Conservation (phyloP, 2,329 filamentous ascomycete genomes). For the Arthroderma sp. region DNA sequence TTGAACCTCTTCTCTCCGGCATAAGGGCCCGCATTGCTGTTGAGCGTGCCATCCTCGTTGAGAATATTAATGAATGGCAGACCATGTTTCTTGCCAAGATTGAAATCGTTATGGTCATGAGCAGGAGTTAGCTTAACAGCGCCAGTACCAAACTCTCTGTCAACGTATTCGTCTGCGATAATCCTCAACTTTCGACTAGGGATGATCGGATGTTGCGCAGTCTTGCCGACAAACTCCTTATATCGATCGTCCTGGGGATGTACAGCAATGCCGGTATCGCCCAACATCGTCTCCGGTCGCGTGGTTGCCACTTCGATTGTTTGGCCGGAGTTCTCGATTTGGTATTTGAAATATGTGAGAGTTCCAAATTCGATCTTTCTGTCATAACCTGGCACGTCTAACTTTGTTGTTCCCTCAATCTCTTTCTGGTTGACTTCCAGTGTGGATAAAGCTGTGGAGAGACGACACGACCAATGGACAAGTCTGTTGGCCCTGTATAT, state of each 20-base stretch:
- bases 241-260: conserved; percentile 69
- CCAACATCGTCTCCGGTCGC: conserved; percentile 75
- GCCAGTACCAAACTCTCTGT: conserved; percentile 87
- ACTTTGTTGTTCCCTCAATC: conserved; percentile 58
- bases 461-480: conserved; percentile 85
- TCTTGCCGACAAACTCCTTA: conserved; percentile 66
- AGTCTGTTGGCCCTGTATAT: conserved; percentile 89
- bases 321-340: conserved; percentile 60
- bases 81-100: conserved; percentile 63
- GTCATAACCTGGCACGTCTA: conserved; percentile 78
- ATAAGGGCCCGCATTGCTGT: conserved; percentile 69
- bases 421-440: conserved; percentile 41
- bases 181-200: conserved; percentile 58
- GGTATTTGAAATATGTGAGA: conserved; percentile 68
- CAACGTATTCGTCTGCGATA: conserved; percentile 77
- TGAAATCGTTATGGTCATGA: conserved; percentile 92
- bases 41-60: conserved; percentile 80
- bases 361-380: conserved; percentile 86
- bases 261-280: conserved; percentile 73
- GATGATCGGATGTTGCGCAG: conserved; percentile 51
- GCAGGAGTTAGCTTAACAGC: conserved; percentile 94
- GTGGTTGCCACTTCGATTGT: conserved; percentile 75
- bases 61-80: conserved; percentile 90
- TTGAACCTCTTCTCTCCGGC: conserved; percentile 84
- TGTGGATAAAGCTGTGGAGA: conserved; percentile 62